Percentiles rank a stretch among this genome's conserved stretches.
These are phyloP conservation scores for Pseudogymnoascus verrucosus DNA, from an alignment of 2,329 filamentous ascomycete genomes.

Conservation along the genomic window DNA sequence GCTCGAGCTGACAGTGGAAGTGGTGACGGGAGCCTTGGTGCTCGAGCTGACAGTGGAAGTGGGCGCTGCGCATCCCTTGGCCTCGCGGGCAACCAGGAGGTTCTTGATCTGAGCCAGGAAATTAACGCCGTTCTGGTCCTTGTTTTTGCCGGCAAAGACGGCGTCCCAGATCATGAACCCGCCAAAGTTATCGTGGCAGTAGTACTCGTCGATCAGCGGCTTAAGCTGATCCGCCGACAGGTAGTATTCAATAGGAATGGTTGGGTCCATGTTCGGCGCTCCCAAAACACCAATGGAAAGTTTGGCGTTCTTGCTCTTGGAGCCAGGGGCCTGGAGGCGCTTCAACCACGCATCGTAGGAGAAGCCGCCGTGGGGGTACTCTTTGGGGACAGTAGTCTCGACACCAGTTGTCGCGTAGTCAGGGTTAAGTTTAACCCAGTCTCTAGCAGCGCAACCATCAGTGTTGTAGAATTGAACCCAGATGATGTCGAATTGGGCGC, in stretches of 20 bases:
- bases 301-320: slow-evolving; percentile 21
- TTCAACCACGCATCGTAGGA: slow-evolving; percentile 23
- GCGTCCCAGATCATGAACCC: slow-evolving; percentile 30
- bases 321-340: slow-evolving; percentile 12
- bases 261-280: background rate
- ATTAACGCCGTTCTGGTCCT: background rate
- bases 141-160: slow-evolving; percentile 18
- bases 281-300: slow-evolving; percentile 23
- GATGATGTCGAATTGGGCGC: slow-evolving; percentile 24
- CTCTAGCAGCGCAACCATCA: slow-evolving; percentile 21
- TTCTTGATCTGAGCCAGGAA: slow-evolving; percentile 10
- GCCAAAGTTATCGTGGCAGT: slow-evolving; percentile 21
- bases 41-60: background rate
- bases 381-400: background rate
- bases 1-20: background rate
- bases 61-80: background rate
- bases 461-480: slow-evolving; percentile 30
- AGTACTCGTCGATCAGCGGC: slow-evolving; percentile 19
- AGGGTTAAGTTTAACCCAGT: slow-evolving; percentile 16
- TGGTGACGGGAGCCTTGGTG: background rate
- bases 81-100: background rate
- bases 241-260: slow-evolving; percentile 18
- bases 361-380: slow-evolving; percentile 14
- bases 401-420: slow-evolving; percentile 8
- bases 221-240: slow-evolving; percentile 18